A percentile compares a stretch with the other conserved stretches of the same genome.
phyloP scores from a whole-genome alignment of 2,329 filamentous ascomycete genomes.

The Cercospora citrullina region DNA sequence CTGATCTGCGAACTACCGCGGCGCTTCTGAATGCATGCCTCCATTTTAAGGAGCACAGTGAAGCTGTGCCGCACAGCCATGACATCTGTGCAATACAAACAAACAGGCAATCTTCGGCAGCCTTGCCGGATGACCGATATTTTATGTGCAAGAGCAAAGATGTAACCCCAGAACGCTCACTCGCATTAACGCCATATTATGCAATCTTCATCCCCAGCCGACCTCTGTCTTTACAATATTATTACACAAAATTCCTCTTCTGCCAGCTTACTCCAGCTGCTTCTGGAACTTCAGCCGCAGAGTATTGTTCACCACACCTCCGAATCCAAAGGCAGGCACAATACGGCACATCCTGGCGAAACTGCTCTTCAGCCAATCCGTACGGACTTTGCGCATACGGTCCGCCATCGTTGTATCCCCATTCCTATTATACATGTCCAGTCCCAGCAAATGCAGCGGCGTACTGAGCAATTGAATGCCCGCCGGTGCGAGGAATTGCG shows the following conservation, averaged over 20 bases:
- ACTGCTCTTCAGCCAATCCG: constrained; percentile 74
- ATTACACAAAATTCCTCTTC: neutral
- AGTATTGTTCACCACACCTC: constrained; percentile 79
- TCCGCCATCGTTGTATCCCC: constrained; percentile 54
- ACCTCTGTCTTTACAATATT: constrained; percentile 1
- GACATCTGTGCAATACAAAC: neutral
- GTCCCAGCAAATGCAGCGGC: constrained; percentile 77
- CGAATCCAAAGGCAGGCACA: constrained; percentile 83
- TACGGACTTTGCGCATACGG: constrained; percentile 65
- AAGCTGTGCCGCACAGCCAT: neutral
- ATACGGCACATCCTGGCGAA: constrained; percentile 79
- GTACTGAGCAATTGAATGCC: constrained; percentile 77
- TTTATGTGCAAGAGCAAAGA: neutral
- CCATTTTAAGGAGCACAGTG: neutral
- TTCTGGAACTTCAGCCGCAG: constrained; percentile 68
- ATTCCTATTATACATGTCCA: constrained; percentile 80
- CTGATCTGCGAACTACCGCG: neutral
- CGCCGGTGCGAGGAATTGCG: constrained; percentile 80
- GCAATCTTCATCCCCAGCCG: neutral
- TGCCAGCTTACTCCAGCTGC: constrained; percentile 48
- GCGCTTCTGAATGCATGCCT: neutral
- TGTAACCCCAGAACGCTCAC: neutral
- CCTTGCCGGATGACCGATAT: neutral
- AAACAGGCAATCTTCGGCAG: neutral
- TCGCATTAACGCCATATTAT: neutral